Conservation (phyloP, 108 stramenopile genomes). For the Fragilaria radians region DNA sequence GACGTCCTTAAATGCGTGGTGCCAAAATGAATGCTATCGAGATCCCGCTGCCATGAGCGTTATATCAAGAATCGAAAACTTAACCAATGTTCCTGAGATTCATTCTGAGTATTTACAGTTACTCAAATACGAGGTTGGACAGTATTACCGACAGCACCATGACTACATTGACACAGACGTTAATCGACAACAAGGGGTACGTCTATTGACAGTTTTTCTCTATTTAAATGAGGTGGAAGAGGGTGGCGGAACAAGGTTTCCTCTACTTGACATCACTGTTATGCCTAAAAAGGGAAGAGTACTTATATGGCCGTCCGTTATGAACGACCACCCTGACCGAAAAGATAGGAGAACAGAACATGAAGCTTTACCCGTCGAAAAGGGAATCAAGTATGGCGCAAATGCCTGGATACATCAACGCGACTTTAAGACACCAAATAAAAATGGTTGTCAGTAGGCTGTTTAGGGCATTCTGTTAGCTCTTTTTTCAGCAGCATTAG, state of each 20-base stretch:
- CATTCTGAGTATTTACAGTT: constrained; percentile 71
- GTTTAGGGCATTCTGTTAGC: too few species aligned
- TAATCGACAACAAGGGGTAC: constrained; percentile 50
- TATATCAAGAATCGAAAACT: constrained; percentile 34
- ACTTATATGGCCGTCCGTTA: constrained; percentile 71
- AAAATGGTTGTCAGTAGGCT: constrained; percentile 13
- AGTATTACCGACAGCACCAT: constrained; percentile 48
- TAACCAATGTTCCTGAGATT: constrained; percentile 20
- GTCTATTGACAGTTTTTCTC: constrained; percentile 80
- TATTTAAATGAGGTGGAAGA: constrained; percentile 87
- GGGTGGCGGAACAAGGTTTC: constrained; percentile 81
- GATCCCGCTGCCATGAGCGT: constrained; percentile 32
- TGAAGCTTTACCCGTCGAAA: constrained; percentile 67
- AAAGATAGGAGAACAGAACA: constrained; percentile 66
- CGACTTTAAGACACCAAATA: constrained; percentile 38
- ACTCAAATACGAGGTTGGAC: constrained; percentile 39
- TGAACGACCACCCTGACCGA: constrained; percentile 43
- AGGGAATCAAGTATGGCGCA: constrained; percentile 75
- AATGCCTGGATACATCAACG: constrained; percentile 84
- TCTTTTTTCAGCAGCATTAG: too few species aligned
- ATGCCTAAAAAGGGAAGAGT: constrained; percentile 65
- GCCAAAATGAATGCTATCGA: constrained; percentile 35
- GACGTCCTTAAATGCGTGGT: constrained; percentile 8
- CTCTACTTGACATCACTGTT: constrained; percentile 39
- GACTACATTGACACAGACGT: constrained; percentile 41